phyloP scores from a whole-genome alignment of 2,329 filamentous ascomycete genomes.

The Eutypa lata region DNA sequence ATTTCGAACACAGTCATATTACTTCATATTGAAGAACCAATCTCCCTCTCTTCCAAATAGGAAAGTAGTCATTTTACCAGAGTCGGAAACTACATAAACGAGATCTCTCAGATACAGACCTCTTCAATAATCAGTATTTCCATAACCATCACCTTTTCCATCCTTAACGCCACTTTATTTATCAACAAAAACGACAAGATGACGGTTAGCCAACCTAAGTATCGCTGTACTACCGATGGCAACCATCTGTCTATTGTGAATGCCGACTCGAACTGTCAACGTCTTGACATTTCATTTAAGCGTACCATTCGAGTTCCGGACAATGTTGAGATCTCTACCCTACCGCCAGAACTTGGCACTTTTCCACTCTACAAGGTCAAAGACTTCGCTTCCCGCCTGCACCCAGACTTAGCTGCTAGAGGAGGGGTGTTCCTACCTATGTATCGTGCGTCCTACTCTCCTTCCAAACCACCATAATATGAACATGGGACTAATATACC shows the following conservation, averaged over 20 bases:
- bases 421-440: constrained; percentile 46
- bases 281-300: constrained; percentile 33
- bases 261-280: neutral
- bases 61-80: too few species aligned
- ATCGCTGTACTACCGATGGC: neutral
- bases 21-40: too few species aligned
- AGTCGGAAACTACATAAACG: too few species aligned
- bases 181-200: too few species aligned
- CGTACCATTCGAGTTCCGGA: constrained; percentile 43
- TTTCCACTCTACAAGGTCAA: constrained; percentile 37
- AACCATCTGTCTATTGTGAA: neutral
- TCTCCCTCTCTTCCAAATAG: too few species aligned
- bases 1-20: too few species aligned
- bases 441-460: constrained; percentile 21
- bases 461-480: too few species aligned
- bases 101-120: too few species aligned
- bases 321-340: constrained; percentile 22
- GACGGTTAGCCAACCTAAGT: too few species aligned
- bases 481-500: neutral
- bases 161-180: too few species aligned
- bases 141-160: too few species aligned
- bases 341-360: constrained; percentile 34
- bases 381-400: constrained; percentile 30
- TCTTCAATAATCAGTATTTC: too few species aligned
- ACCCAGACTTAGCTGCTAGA: constrained; percentile 31